Conservation (phyloP, 169 alveolate species). For the Cryptosporidium muris region DNA sequence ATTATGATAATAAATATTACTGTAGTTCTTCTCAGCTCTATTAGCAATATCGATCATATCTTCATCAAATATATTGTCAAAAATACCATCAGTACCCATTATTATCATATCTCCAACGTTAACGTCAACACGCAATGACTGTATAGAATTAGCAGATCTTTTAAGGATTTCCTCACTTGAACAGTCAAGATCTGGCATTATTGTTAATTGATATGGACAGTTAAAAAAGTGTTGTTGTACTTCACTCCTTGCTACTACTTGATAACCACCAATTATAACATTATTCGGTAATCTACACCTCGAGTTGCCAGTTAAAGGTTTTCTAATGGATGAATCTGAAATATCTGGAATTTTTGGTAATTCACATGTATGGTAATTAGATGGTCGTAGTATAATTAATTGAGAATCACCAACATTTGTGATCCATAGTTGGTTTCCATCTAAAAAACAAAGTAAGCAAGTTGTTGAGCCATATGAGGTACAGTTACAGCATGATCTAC, state of each 20-base stretch:
- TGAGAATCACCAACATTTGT: constrained; percentile 79
- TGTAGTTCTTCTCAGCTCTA: constrained; percentile 32
- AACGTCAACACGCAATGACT: constrained; percentile 75
- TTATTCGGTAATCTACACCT: constrained; percentile 48
- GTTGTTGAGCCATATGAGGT: constrained; percentile 78
- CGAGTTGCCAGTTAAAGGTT: constrained; percentile 57
- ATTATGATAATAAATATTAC: constrained; percentile 15
- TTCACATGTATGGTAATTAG: constrained; percentile 18
- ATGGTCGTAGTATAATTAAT: constrained; percentile 72
- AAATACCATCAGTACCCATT: constrained; percentile 84
- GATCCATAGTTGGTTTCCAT: constrained; percentile 73
- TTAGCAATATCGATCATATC: constrained; percentile 79
- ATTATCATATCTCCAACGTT: constrained; percentile 81
- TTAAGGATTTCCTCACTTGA: constrained; percentile 71
- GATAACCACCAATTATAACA: constrained; percentile 67
- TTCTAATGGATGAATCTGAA: constrained; percentile 34
- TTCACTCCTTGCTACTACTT: constrained; percentile 73
- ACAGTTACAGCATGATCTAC: constrained; percentile 75
- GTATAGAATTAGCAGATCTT: constrained; percentile 71
- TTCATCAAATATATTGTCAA: constrained; percentile 82
- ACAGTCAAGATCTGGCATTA: constrained; percentile 79
- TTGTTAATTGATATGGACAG: constrained; percentile 83
- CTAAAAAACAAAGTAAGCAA: constrained; percentile 76
- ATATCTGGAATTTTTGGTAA: constrained; percentile 55
- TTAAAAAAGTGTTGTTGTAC: constrained; percentile 82